A percentile compares a stretch with the other conserved stretches of the same genome.
Evolutionary conservation across 192 early-diverging fungal genomes (phyloP).

Genomic region (Dimargaris xerosporica): DNA sequence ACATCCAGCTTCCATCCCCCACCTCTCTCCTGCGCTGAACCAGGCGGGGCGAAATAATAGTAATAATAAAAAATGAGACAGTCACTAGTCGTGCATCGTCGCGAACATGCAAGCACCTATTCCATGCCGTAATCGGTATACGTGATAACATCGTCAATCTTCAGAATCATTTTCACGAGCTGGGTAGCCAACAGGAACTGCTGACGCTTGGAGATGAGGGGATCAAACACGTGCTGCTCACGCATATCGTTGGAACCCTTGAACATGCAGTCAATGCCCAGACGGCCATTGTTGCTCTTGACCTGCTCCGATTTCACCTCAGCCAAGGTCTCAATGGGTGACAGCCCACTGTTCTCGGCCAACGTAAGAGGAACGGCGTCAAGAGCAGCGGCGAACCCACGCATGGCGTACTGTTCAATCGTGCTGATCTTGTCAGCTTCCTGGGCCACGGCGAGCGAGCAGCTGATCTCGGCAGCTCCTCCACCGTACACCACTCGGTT

Average conservation of each 20-base stretch:
- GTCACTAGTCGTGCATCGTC: no score
- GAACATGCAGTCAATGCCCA: slow-evolving; percentile 94
- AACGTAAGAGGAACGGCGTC: slow-evolving; percentile 87
- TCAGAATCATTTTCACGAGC: slow-evolving; percentile 97
- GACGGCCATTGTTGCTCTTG: slow-evolving; percentile 63
- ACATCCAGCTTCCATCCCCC: no score
- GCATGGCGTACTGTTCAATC: slow-evolving; percentile 99
- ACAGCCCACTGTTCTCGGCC: slow-evolving; percentile 94
- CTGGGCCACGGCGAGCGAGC: slow-evolving; percentile 81
- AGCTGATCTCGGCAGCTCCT: slow-evolving; percentile 93
- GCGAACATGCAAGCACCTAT: no score
- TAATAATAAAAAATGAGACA: no score
- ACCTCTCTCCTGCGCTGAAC: no score
- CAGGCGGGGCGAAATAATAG: no score
- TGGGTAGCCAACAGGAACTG: slow-evolving; percentile 96
- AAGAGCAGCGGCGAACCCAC: slow-evolving; percentile 90
- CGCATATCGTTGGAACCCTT: slow-evolving; percentile 94
- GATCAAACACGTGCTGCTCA: slow-evolving; percentile 96
- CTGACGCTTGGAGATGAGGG: slow-evolving; percentile 97
- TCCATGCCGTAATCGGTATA: no score
- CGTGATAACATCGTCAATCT: slow-evolving; percentile 80
- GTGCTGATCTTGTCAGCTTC: slow-evolving; percentile 78
- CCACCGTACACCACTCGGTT: slow-evolving; percentile 99
- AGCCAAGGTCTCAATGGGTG: slow-evolving; percentile 92
- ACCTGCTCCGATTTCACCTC: slow-evolving; percentile 90